phyloP scores from a whole-genome alignment of 2,329 filamentous ascomycete genomes.

The Epichloe amarillans region DNA sequence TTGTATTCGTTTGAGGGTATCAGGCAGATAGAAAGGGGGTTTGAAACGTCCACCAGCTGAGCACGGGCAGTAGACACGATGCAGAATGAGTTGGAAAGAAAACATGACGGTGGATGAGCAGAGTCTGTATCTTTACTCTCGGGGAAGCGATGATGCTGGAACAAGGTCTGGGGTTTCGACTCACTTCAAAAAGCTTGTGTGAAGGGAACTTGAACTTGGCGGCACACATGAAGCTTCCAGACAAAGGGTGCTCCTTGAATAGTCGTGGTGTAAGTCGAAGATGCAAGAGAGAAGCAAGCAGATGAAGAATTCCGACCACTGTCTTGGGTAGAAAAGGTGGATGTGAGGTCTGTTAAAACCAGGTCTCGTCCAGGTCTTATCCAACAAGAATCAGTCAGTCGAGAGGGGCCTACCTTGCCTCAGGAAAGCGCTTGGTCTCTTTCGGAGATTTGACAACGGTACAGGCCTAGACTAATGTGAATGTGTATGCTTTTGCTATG shows the following conservation, averaged over 20 bases:
- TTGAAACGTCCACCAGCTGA: conserved; percentile 12
- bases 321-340: conserved; percentile 24
- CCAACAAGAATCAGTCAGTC: conserved; percentile 15
- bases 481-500: conserved; percentile 19
- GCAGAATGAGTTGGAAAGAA: background rate
- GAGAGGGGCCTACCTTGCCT: conserved; percentile 17
- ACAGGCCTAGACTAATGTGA: conserved; percentile 16
- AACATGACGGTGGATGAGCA: background rate
- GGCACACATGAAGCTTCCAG: conserved; percentile 43
- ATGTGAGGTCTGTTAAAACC: conserved; percentile 19
- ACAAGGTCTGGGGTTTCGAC: conserved; percentile 25
- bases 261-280: conserved; percentile 15
- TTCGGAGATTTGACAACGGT: conserved; percentile 27
- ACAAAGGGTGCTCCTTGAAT: conserved; percentile 10
- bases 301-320: conserved; percentile 23
- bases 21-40: background rate
- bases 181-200: conserved; percentile 48
- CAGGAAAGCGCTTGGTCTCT: conserved; percentile 14
- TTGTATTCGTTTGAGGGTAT: background rate
- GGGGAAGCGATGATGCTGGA: conserved; percentile 10
- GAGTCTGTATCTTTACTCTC: background rate
- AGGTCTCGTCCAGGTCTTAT: conserved; percentile 27
- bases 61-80: conserved; percentile 2
- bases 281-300: conserved; percentile 21
- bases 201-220: conserved; percentile 40